Evolutionary conservation across 1,284 basidiomycete genomes (phyloP).

Genomic region (Microbotryomycetes sp.): DNA sequence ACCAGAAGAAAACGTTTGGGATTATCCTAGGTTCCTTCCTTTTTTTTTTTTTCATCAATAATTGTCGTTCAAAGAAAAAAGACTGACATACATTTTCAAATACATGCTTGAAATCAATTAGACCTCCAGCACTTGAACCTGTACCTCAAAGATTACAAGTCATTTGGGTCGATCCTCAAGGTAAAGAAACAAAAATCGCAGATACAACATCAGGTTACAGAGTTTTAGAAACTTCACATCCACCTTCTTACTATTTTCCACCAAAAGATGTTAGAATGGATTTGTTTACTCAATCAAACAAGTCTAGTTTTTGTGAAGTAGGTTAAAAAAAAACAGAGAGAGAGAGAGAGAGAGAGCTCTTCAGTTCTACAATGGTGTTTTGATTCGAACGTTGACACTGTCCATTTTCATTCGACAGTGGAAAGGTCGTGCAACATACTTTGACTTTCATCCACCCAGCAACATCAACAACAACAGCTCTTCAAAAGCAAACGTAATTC

Average conservation of each 20-base stretch:
- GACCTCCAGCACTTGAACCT: constrained; percentile 40
- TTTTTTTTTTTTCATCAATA: neutral
- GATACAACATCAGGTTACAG: constrained; percentile 39
- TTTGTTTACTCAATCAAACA: constrained; percentile 30
- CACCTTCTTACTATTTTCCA: constrained; percentile 43
- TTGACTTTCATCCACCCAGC: constrained; percentile 31
- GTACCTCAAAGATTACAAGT: constrained; percentile 38
- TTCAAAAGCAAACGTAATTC: too few species aligned
- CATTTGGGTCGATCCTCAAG: constrained; percentile 34
- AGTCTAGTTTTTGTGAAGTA: constrained; percentile 42
- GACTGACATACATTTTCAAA: neutral
- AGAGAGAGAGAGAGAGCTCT: neutral
- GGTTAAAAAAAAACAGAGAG: neutral
- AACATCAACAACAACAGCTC: neutral
- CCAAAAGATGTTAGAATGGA: constrained; percentile 31
- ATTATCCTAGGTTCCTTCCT: constrained; percentile 38
- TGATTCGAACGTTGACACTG: neutral
- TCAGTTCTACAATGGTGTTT: neutral
- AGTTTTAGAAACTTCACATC: constrained; percentile 44
- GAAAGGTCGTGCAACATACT: constrained; percentile 42
- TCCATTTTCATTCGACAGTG: constrained; percentile 26
- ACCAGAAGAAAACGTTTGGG: constrained; percentile 41
- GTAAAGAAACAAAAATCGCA: constrained; percentile 37
- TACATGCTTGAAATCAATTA: neutral
- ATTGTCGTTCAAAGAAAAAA: neutral